Base-by-base conservation (phyloP, 305 asterid genomes). In the Rubia balearica region DNA sequence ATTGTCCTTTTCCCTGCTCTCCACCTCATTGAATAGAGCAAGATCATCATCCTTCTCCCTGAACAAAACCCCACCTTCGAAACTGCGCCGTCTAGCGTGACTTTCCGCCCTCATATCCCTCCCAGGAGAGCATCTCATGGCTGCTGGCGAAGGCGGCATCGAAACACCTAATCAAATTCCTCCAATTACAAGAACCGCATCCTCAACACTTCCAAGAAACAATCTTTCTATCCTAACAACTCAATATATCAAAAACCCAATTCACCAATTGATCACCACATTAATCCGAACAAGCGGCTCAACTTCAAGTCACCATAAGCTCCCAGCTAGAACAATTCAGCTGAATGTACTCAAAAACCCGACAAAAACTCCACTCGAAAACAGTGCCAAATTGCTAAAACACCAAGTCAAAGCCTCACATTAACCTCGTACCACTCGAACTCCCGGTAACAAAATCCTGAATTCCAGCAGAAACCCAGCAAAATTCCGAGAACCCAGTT, bases 111-210 rank as follows among this genome's bases (percentile, higher is more conserved):
- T 86, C 66, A 79, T 74, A 82, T 84, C 98, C 86, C 95, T 88
- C 73, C 94, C 85, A 0, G 97, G 97, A 61, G 96, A 91, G 77
- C 85, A 77, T 74, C 94, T 85, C 84, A 86, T 71, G 21, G 57
- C 57, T 41, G 88, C 89, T 64, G 98, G 98, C 17, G 96, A 88
- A 66, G 98, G 88, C 72, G 98, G 96, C 99, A 95, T 92, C 71
- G 69, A 73, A 51, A 53, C 53, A 59, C 69, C 80, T 65, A 72
- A 64, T 67, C 49, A 73, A 78, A 62, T 68, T 72, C 60, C 77
- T 61, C 68, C 16, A 68, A 78, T 70, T 72, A 65, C 78, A 75
- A 71, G 73, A 70, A 65, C 65, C 76, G 67, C 83, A 83, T 60
- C 51, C 55, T 74, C 75, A 78, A 71, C 53, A 67, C 69, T 78